phyloP scores from a whole-genome alignment of 2,329 filamentous ascomycete genomes.

The Karstenula rhodostoma region DNA sequence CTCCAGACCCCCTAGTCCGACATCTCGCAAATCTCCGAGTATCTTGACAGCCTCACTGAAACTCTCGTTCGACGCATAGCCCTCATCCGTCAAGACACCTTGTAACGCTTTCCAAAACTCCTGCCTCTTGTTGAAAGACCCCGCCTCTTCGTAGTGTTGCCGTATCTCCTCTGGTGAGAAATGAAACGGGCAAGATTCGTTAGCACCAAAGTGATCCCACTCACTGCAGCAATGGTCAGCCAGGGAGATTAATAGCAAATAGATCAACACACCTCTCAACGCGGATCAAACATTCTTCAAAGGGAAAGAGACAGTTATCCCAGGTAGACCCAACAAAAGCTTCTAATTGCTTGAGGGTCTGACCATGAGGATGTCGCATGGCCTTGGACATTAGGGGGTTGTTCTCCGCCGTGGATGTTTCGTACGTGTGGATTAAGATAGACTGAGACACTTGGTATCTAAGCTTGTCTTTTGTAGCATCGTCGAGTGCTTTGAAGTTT shows the following conservation, averaged over 20 bases:
- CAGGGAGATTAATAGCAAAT: not conserved
- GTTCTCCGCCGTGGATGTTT: constrained; percentile 30
- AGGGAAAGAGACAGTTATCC: constrained; percentile 34
- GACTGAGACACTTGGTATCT: constrained; percentile 38
- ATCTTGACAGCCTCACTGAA: constrained; percentile 27
- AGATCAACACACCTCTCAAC: constrained; percentile 30
- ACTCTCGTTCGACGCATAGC: constrained; percentile 32
- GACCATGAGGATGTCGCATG: constrained; percentile 32
- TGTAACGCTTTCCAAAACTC: constrained; percentile 32
- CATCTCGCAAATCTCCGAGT: constrained; percentile 22
- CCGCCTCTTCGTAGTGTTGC: constrained; percentile 32
- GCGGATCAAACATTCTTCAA: constrained; percentile 33
- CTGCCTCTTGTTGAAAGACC: constrained; percentile 34
- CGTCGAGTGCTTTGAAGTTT: constrained; percentile 34
- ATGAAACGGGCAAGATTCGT: constrained; percentile 36
- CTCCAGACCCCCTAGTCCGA: not conserved
- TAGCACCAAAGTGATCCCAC: constrained; percentile 29
- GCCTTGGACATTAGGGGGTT: constrained; percentile 37
- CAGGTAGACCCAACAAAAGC: constrained; percentile 37
- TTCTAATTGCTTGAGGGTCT: constrained; percentile 38
- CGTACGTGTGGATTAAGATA: constrained; percentile 32
- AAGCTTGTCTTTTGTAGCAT: constrained; percentile 29
- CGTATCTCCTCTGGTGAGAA: constrained; percentile 33
- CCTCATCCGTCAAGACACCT: constrained; percentile 34
- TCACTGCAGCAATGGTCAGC: constrained; percentile 28